phyloP scores from a whole-genome alignment of 228 moss, liverwort and hornwort species.

The Sphagnum magellanicum region DNA sequence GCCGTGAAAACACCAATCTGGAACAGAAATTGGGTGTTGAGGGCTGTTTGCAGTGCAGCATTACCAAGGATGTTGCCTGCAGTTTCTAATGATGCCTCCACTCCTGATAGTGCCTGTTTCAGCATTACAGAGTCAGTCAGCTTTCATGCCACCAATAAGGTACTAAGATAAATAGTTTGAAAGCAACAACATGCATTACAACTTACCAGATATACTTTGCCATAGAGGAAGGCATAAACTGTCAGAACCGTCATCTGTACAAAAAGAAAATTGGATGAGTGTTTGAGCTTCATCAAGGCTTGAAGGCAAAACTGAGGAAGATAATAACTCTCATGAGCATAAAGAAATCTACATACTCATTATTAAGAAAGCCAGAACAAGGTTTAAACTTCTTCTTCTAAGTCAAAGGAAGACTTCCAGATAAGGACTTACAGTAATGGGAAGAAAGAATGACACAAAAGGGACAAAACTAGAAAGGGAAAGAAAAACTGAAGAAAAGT shows the following conservation, averaged over 20 bases:
- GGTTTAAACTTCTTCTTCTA: no score
- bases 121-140: not conserved
- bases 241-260: constrained; percentile 87
- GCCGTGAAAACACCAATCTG: constrained; percentile 94
- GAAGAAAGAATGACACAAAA: no score
- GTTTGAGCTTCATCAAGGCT: no score
- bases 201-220: constrained; percentile 88
- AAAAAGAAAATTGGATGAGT: constrained; percentile 1
- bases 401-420: no score
- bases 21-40: constrained; percentile 85
- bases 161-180: not conserved
- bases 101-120: constrained; percentile 80
- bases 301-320: no score
- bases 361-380: no score
- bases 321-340: no score
- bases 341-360: no score
- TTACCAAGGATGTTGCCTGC: constrained; percentile 41
- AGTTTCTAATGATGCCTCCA: constrained; percentile 48
- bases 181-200: not conserved
- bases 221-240: constrained; percentile 83
- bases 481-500: no score
- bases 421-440: no score
- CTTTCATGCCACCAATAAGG: not conserved
- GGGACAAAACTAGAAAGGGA: no score
- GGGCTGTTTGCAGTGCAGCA: constrained; percentile 62